A percentile compares a stretch with the other conserved stretches of the same genome.
Evolutionary conservation across 164 flowering plant genomes (phyloP).

Genomic region (Santalum album): DNA sequence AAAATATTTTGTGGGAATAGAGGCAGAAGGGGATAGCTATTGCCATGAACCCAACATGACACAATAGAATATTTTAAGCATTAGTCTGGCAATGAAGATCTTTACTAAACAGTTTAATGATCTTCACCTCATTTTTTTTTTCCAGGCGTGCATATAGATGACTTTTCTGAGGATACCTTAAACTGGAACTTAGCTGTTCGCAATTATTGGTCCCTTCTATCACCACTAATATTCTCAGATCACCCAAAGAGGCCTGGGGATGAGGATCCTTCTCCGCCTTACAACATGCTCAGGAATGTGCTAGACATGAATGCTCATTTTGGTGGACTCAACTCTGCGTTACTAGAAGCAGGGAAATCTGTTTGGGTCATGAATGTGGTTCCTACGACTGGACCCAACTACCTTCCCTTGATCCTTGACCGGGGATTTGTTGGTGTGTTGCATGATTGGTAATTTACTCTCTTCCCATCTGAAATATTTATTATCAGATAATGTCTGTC

Average conservation of each 20-base stretch:
- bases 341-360: conserved; percentile 65
- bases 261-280: conserved; percentile 98
- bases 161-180: conserved; percentile 50
- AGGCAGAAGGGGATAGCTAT: no score
- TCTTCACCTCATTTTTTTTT: conserved; percentile 3
- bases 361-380: conserved; percentile 99
- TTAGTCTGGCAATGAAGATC: no score
- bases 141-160: conserved; percentile 64
- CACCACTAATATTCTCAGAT: conserved; percentile 93
- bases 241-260: conserved; percentile 99
- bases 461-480: not conserved
- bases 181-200: conserved; percentile 53
- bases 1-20: no score
- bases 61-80: no score
- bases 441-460: conserved; percentile 77
- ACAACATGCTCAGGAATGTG: conserved; percentile 93
- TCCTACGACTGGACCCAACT: conserved; percentile 62
- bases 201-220: conserved; percentile 92
- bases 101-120: not conserved
- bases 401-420: conserved; percentile 80
- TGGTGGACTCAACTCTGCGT: conserved; percentile 89
- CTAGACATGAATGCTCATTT: conserved; percentile 93
- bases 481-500: no score
- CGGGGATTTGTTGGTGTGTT: conserved; percentile 83
- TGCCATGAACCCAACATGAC: no score